Evolutionary conservation across 495 filamentous ascomycete genomes (phyloP).

Genomic region (Mytilinidion resinicola): DNA sequence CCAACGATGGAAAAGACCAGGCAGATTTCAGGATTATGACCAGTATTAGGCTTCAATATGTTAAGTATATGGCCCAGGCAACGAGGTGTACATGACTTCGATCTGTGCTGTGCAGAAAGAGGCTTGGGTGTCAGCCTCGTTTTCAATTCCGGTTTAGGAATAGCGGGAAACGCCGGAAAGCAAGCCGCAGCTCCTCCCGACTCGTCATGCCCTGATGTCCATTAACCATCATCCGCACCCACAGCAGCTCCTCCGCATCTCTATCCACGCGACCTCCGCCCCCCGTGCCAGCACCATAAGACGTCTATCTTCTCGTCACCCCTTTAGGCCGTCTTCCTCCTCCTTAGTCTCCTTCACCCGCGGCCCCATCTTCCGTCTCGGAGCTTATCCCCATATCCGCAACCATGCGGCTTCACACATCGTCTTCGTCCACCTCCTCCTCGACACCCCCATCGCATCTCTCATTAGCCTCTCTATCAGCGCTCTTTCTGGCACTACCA

Average conservation of each 20-base stretch:
- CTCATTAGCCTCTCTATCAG: background rate
- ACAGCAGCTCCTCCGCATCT: background rate
- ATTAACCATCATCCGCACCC: no score
- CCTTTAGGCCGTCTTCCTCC: background rate
- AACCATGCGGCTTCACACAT: background rate
- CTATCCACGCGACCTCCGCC: background rate
- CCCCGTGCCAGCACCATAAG: background rate
- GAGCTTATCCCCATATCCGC: background rate
- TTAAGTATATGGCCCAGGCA: no score
- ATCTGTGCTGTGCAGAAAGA: no score
- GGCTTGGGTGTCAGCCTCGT: no score
- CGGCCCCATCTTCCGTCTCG: background rate
- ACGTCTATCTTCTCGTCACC: background rate
- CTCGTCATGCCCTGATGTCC: no score
- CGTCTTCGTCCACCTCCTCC: background rate
- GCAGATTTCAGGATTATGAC: no score
- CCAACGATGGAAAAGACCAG: no score
- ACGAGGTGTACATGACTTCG: no score
- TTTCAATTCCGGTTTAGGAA: no score
- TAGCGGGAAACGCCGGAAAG: no score
- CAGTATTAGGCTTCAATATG: no score
- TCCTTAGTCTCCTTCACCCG: background rate
- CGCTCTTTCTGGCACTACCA: constrained; percentile 42
- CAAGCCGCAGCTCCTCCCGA: no score
- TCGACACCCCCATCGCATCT: background rate